Conservation (phyloP, 192 early-diverging fungal species). For the Cetraspora pellucida region DNA sequence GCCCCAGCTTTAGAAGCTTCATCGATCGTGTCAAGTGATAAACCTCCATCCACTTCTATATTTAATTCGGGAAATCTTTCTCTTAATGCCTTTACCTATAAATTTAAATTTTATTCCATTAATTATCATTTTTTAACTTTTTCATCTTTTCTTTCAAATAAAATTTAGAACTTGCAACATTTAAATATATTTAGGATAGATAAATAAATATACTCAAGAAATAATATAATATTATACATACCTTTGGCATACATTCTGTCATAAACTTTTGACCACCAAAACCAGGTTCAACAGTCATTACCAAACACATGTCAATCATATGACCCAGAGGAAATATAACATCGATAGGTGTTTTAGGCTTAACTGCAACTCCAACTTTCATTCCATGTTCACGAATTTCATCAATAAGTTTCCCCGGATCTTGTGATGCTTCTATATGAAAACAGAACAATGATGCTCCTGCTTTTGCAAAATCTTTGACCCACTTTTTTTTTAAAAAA, state of each 20-base stretch:
- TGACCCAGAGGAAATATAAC: constrained; percentile 56
- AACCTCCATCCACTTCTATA: constrained; percentile 95
- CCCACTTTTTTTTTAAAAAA: constrained; percentile 64
- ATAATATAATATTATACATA: constrained; percentile 40
- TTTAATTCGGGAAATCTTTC: constrained; percentile 79
- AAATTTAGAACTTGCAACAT: no score
- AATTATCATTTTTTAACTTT: no score
- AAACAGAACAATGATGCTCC: constrained; percentile 88
- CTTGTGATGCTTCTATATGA: constrained; percentile 87
- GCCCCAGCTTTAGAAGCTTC: constrained; percentile 86
- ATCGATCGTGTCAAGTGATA: constrained; percentile 83
- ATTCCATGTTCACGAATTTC: constrained; percentile 80
- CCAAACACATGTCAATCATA: constrained; percentile 83
- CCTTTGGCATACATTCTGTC: constrained; percentile 85
- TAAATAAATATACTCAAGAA: no score
- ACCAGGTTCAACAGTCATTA: constrained; percentile 98
- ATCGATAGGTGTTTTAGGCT: constrained; percentile 83
- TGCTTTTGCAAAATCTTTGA: constrained; percentile 90
- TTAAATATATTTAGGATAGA: no score
- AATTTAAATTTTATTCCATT: not conserved
- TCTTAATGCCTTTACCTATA: constrained; percentile 65
- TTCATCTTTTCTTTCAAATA: no score
- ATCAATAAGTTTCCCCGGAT: constrained; percentile 76
- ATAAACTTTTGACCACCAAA: constrained; percentile 97
- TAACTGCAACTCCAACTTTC: constrained; percentile 91